Percentiles rank a stretch among this genome's conserved stretches.
Evolutionary conservation across 2,329 filamentous ascomycete species (phyloP).

Genomic region (Clonostachys sp.): DNA sequence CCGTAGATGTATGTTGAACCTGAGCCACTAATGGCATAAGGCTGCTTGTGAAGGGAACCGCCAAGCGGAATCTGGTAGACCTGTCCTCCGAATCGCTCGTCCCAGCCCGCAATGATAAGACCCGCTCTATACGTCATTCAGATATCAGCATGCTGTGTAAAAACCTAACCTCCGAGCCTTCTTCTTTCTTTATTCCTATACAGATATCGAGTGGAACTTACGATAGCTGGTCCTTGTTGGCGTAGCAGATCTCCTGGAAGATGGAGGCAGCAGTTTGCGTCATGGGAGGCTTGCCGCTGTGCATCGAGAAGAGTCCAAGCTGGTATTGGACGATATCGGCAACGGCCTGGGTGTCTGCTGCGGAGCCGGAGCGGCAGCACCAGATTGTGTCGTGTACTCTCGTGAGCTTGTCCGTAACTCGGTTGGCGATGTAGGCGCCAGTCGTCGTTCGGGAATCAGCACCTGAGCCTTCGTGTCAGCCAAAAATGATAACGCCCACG

Average conservation of each 20-base stretch:
- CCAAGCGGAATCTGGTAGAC: constrained; percentile 97
- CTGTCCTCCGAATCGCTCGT: constrained; percentile 89
- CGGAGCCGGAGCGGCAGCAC: constrained; percentile 97
- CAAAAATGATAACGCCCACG: constrained; percentile 3
- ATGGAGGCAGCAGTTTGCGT: constrained; percentile 93
- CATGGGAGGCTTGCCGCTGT: constrained; percentile 83
- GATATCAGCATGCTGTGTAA: no score
- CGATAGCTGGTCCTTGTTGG: constrained; percentile 93
- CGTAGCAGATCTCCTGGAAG: constrained; percentile 97
- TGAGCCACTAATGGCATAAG: constrained; percentile 92
- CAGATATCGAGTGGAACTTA: constrained; percentile 36
- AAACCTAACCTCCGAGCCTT: no score
- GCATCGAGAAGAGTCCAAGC: constrained; percentile 85
- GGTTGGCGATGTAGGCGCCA: constrained; percentile 96
- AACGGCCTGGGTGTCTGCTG: constrained; percentile 95
- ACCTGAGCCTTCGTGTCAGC: constrained; percentile 38
- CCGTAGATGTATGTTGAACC: constrained; percentile 99
- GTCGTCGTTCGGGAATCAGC: constrained; percentile 97
- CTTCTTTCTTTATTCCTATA: neutral
- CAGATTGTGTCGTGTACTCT: constrained; percentile 98
- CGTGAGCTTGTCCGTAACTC: constrained; percentile 98
- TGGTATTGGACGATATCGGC: constrained; percentile 98
- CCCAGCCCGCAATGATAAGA: constrained; percentile 98
- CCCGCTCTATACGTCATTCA: constrained; percentile 62
- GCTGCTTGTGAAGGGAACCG: constrained; percentile 94